These are phyloP conservation scores for Microbotryum lychnidis-dioicae DNA, from an alignment of 1,284 basidiomycete species.

Conservation along the genomic window DNA sequence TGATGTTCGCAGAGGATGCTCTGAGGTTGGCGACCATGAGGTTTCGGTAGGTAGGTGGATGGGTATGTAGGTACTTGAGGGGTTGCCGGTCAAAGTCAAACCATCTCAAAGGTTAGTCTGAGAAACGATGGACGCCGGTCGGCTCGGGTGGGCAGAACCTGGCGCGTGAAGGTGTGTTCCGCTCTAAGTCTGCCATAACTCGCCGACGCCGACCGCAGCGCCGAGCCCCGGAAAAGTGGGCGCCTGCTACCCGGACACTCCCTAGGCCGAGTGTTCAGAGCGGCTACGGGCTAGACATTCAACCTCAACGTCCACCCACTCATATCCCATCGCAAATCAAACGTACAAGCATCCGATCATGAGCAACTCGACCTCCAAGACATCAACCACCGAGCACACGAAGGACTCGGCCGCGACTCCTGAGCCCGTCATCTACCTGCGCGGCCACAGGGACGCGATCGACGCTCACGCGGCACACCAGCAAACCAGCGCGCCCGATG, in stretches of 20 bases:
- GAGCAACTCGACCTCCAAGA: not conserved
- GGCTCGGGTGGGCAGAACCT: too few species aligned
- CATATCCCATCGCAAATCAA: not conserved
- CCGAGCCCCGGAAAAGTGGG: too few species aligned
- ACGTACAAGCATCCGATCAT: not conserved
- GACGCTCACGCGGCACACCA: not conserved
- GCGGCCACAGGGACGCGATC: slow-evolving; percentile 1
- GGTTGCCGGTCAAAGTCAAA: not conserved
- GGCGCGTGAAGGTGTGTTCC: too few species aligned
- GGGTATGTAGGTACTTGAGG: not conserved
- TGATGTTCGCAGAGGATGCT: not conserved
- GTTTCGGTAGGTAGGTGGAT: too few species aligned
- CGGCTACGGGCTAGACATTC: not conserved
- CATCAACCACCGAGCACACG: not conserved
- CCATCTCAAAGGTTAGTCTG: not conserved
- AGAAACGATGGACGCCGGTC: too few species aligned
- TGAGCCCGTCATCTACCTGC: slow-evolving; percentile 3
- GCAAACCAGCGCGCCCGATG: not conserved
- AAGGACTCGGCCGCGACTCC: not conserved
- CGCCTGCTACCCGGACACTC: too few species aligned
- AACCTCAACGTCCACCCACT: not conserved
- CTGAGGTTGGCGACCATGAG: too few species aligned
- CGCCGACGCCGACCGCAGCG: too few species aligned
- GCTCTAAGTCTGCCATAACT: too few species aligned
- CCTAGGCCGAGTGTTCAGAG: too few species aligned